Base-by-base conservation (phyloP, 208 protist genomes). In the Crithidia sp. region DNA sequence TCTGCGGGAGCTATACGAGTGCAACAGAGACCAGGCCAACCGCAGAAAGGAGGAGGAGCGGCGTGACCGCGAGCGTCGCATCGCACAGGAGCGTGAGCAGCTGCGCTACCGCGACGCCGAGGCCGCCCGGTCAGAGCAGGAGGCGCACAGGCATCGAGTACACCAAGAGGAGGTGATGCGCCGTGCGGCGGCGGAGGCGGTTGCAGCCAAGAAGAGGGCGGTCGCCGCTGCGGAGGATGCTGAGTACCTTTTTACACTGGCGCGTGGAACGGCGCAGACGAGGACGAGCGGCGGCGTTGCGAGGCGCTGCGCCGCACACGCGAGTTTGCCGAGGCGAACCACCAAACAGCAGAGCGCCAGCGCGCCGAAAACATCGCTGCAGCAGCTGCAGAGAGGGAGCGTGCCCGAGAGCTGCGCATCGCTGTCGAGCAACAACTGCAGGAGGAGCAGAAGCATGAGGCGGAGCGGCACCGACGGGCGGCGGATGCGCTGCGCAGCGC, bases 21-120 rank as follows among this genome's bases (percentile, higher is more conserved):
- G 74, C 72, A 91, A 91, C 60, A 17, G 67, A 63, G 85, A 88
- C 55, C 80, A 91, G 69, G 90, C 84, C 2, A 70, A 84, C 41
- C 78, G 81, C 6, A 79, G 61, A 36, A 68, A 67, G 47, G 85
- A 87, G 47, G 89, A 91, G 65, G 74, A 62, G 49, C 71, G 45
- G 13, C 62, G 69, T 40, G 75, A 74, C 36, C 59, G 56, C 5
- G 67, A 54, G 41, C 55, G 63, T 12, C 67, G 71, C 49, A 63
- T 83, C 16, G 52, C 72, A 52, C 66, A 63, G 16, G 74, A 66
- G 37, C 45, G 50, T 0, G 71, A 60, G 12, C 59, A 67, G 55
- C 67, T 70, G 55, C 67, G 79, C 61, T 53, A 74, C 49, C 49
- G 40, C 9, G 77, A 63, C 4, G 58, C 39, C 4, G 72, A 79